These are phyloP conservation scores for Wickerhamomyces ciferrii DNA, from an alignment of 805 yeast genomes.

Conservation along the genomic window DNA sequence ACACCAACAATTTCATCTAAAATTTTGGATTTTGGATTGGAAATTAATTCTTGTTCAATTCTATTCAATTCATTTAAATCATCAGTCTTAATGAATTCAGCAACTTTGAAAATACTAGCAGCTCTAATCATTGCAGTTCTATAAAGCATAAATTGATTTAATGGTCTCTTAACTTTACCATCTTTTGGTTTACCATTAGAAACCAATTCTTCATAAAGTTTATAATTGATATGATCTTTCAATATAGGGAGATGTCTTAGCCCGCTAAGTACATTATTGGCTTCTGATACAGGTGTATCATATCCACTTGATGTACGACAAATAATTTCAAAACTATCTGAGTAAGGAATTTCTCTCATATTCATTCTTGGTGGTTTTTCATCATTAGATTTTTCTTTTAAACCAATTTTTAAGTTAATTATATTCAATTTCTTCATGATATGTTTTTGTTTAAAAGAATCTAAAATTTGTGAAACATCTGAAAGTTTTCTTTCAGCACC, in stretches of 20 bases:
- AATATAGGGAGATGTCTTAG: neutral
- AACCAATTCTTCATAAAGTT: neutral
- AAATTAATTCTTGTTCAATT: neutral
- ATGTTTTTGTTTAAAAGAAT: conserved; percentile 2
- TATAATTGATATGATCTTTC: neutral
- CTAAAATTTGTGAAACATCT: neutral
- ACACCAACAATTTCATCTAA: neutral
- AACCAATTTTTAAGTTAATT: conserved; percentile 1
- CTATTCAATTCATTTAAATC: neutral
- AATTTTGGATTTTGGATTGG: neutral
- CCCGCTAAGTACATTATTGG: neutral
- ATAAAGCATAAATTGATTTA: conserved; percentile 43
- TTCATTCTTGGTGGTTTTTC: conserved; percentile 1
- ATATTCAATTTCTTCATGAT: neutral
- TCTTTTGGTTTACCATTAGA: neutral
- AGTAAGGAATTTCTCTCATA: neutral
- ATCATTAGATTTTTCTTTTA: neutral
- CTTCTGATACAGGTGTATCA: neutral
- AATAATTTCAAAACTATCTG: neutral
- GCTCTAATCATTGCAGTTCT: conserved; percentile 37
- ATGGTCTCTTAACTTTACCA: conserved; percentile 35
- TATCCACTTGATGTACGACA: neutral
- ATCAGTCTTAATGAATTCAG: neutral
- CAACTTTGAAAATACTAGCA: conserved; percentile 25
- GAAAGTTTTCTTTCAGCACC: neutral